phyloP scores from a whole-genome alignment of 352 stramenopile species.

The Globisporangium cylindrosporum region DNA sequence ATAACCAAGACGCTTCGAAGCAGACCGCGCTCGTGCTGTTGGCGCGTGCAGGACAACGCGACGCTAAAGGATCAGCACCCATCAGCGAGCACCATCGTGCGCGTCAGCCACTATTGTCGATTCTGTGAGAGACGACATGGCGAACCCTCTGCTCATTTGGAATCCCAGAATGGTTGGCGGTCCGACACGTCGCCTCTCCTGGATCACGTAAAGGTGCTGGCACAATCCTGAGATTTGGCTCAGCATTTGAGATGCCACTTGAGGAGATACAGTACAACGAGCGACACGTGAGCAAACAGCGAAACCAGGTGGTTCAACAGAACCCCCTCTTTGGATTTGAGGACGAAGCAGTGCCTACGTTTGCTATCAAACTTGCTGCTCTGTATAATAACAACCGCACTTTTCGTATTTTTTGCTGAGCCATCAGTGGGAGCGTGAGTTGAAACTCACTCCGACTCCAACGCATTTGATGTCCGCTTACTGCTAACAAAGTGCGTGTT shows the following conservation, averaged over 20 bases:
- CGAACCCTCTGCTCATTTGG: background rate
- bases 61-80: background rate
- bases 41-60: background rate
- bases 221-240: background rate
- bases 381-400: too few species aligned
- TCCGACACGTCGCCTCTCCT: background rate
- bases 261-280: background rate
- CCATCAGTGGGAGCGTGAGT: too few species aligned
- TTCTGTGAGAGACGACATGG: background rate
- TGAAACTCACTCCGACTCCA: too few species aligned
- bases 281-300: background rate
- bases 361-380: too few species aligned
- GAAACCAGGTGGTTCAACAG: conserved; percentile 2
- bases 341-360: background rate
- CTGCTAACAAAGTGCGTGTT: too few species aligned
- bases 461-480: too few species aligned
- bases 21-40: background rate
- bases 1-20: background rate
- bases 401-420: too few species aligned
- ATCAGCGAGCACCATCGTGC: background rate
- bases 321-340: background rate
- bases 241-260: background rate
- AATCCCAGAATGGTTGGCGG: background rate
- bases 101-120: background rate
- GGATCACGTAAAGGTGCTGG: background rate